phyloP scores from a whole-genome alignment of 177 flowering plant genomes.

The Telopea speciosissima region DNA sequence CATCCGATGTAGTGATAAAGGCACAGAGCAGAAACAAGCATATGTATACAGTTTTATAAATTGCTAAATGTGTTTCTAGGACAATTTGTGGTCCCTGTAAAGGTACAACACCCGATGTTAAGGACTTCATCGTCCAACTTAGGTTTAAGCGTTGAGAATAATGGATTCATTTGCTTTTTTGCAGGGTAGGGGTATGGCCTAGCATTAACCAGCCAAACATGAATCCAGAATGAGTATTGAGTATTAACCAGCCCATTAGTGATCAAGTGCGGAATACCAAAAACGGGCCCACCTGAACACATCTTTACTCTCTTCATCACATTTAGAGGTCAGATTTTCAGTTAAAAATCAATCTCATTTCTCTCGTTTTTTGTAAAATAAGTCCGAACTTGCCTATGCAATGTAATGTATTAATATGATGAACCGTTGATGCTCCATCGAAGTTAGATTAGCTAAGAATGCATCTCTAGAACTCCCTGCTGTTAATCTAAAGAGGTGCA shows the following conservation, averaged over 20 bases:
- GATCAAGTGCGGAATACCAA: neutral
- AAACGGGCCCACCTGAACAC: neutral
- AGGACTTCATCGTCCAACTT: no score
- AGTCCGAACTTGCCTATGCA: neutral
- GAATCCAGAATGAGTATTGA: neutral
- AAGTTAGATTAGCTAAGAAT: neutral
- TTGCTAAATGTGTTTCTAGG: no score
- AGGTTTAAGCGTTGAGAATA: no score
- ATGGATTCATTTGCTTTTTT: no score
- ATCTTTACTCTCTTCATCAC: neutral
- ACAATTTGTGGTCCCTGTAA: no score
- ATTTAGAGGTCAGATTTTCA: neutral
- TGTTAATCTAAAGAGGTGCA: neutral
- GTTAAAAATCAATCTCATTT: neutral
- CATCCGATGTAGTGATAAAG: no score
- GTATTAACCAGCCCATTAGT: neutral
- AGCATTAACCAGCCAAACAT: neutral
- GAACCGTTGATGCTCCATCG: no score
- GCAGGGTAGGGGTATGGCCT: neutral
- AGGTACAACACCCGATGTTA: no score
- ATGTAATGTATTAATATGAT: no score
- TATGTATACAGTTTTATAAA: no score
- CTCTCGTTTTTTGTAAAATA: neutral
- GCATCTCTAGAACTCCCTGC: neutral
- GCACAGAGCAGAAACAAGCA: no score